These are phyloP conservation scores for Trifolium dubium DNA, from an alignment of 306 rosid species.

Conservation along the genomic window DNA sequence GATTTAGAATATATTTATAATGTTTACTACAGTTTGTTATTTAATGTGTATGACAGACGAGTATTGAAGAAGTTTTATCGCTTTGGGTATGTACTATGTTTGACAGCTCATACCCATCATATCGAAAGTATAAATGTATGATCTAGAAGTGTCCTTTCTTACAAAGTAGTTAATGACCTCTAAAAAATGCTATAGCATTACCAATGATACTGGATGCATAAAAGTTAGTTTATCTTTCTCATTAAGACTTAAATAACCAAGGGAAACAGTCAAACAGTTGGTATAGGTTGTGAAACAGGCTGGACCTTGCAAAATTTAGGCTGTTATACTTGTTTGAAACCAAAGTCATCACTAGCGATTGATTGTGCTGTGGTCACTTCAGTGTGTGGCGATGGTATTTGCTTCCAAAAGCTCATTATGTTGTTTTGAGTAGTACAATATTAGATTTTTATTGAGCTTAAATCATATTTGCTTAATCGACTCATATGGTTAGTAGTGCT, in stretches of 20 bases:
- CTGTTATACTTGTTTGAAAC: neutral
- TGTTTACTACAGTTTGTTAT: neutral
- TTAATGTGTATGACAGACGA: slow-evolving; percentile 13
- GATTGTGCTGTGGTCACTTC: slow-evolving; percentile 8
- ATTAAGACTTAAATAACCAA: slow-evolving; percentile 19
- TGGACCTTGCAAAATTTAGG: slow-evolving; percentile 2
- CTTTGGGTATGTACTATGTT: neutral
- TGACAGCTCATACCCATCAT: neutral
- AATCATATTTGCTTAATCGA: neutral
- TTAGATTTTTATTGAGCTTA: neutral
- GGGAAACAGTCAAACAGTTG: neutral
- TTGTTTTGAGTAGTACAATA: neutral
- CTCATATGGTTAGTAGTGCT: neutral
- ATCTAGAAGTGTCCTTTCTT: slow-evolving; percentile 4
- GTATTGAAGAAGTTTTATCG: neutral
- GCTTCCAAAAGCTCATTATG: neutral
- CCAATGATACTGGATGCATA: slow-evolving; percentile 1
- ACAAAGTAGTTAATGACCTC: neutral
- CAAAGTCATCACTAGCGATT: slow-evolving; percentile 4
- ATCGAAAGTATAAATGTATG: neutral
- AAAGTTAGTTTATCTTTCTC: neutral
- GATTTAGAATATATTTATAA: slow-evolving; percentile 9
- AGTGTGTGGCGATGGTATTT: neutral
- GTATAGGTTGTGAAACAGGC: slow-evolving; percentile 14
- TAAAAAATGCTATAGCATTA: neutral